Evolutionary conservation across 371 early-diverging fungal genomes (phyloP).

Genomic region (Parasitella parasitica): DNA sequence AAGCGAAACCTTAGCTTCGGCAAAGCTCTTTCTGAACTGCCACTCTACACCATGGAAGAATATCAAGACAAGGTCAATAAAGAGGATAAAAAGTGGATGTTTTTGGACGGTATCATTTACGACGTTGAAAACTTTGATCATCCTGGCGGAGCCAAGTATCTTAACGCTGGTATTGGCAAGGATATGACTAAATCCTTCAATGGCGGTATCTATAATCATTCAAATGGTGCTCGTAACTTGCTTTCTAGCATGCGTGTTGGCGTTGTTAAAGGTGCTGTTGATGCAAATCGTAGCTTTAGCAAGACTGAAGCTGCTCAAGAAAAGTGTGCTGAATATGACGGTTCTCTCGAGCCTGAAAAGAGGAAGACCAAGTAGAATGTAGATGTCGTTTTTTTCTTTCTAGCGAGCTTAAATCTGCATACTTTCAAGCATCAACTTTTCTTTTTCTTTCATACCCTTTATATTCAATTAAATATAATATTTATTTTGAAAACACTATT

Average conservation of each 20-base stretch:
- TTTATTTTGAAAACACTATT: too few species aligned
- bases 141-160: constrained; percentile 85
- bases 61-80: constrained; percentile 54
- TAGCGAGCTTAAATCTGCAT: too few species aligned
- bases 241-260: constrained; percentile 75
- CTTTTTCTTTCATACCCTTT: too few species aligned
- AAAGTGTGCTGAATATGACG: constrained; percentile 16
- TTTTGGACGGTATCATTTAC: constrained; percentile 88
- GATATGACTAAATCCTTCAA: constrained; percentile 86
- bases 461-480: too few species aligned
- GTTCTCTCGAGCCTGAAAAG: constrained; percentile 19
- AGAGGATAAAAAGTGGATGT: constrained; percentile 71
- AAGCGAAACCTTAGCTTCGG: constrained; percentile 76
- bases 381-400: too few species aligned
- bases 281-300: not conserved
- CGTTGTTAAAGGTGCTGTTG: constrained; percentile 40
- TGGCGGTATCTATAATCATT: constrained; percentile 86
- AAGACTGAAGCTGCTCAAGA: not conserved
- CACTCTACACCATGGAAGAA: constrained; percentile 76
- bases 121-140: constrained; percentile 92
- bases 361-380: constrained; percentile 4
- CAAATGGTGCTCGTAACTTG: constrained; percentile 81
- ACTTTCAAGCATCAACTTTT: too few species aligned
- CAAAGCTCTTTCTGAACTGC: constrained; percentile 63
- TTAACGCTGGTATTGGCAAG: constrained; percentile 74